Conservation (phyloP, 805 yeast genomes). For the Monosporozyma yasuniensis region DNA sequence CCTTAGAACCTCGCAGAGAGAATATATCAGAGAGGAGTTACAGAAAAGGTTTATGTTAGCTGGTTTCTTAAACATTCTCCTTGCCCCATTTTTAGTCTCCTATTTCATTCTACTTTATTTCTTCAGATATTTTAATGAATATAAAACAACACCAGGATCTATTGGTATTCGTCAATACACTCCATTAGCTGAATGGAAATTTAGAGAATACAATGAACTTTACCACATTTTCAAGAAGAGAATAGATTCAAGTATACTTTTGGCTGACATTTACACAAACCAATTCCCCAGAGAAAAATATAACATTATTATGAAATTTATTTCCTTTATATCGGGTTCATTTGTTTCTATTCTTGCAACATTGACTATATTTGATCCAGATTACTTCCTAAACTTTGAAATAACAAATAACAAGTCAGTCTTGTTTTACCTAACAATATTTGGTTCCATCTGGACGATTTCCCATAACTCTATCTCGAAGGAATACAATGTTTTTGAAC, state of each 20-base stretch:
- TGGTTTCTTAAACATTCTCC: conserved; percentile 69
- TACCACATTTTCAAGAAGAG: conserved; percentile 81
- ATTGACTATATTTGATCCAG: conserved; percentile 75
- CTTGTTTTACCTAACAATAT: conserved; percentile 75
- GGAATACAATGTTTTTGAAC: conserved; percentile 73
- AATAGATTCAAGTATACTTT: conserved; percentile 62
- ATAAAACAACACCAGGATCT: conserved; percentile 76
- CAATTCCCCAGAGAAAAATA: conserved; percentile 83
- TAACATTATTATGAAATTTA: conserved; percentile 46
- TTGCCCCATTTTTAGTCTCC: conserved; percentile 78
- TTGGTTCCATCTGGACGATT: conserved; percentile 84
- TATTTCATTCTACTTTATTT: conserved; percentile 80
- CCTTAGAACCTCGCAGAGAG: conserved; percentile 61
- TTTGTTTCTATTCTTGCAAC: conserved; percentile 80
- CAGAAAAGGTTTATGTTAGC: conserved; percentile 77
- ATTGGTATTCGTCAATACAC: conserved; percentile 82
- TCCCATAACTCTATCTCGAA: conserved; percentile 62
- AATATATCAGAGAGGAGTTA: conserved; percentile 57
- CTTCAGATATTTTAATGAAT: conserved; percentile 87
- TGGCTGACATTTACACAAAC: conserved; percentile 75
- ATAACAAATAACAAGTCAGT: conserved; percentile 72
- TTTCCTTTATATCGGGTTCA: conserved; percentile 77
- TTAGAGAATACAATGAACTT: conserved; percentile 88
- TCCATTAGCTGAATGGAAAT: conserved; percentile 90
- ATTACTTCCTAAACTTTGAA: conserved; percentile 82